phyloP scores from a whole-genome alignment of 2,329 filamentous ascomycete genomes.

The Colletotrichum abscissum region DNA sequence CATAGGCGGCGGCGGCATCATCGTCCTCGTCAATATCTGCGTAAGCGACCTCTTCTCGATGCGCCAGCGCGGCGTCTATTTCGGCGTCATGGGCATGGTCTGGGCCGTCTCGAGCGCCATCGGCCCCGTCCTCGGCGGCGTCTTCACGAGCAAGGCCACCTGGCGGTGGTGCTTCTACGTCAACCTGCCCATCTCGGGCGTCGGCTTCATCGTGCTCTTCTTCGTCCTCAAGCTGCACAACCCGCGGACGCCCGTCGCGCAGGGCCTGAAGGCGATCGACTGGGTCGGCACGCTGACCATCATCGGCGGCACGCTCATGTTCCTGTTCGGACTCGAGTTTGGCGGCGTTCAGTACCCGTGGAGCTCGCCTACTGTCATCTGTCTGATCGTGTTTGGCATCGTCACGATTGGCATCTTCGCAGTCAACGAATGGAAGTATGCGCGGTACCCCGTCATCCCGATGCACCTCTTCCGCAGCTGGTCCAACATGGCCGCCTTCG shows the following conservation, averaged over 20 bases:
- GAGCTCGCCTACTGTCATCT: conserved; percentile 70
- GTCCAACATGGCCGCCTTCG: conserved; percentile 69
- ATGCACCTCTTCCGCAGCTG: conserved; percentile 66
- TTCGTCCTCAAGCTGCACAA: conserved; percentile 76
- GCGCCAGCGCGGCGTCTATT: conserved; percentile 59
- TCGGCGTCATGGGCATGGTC: conserved; percentile 73
- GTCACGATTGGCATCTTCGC: conserved; percentile 63
- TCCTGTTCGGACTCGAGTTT: conserved; percentile 76
- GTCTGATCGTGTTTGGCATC: conserved; percentile 70
- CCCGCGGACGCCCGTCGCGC: conserved; percentile 69
- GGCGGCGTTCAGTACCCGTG: conserved; percentile 73
- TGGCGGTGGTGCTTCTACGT: conserved; percentile 69
- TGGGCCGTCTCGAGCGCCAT: conserved; percentile 74
- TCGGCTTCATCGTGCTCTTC: conserved; percentile 67
- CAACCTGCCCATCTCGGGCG: conserved; percentile 61
- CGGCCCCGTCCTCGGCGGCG: conserved; percentile 74
- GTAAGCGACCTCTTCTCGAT: conserved; percentile 66
- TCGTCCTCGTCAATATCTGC: conserved; percentile 64
- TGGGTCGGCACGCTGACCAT: conserved; percentile 72
- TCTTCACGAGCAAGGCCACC: conserved; percentile 69
- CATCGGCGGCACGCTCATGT: conserved; percentile 74
- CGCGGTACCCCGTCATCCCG: conserved; percentile 76
- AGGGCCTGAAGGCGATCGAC: conserved; percentile 71
- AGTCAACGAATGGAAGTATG: conserved; percentile 71
- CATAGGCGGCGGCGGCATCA: conserved; percentile 62